These are phyloP conservation scores for Thyridium curvatum DNA, from an alignment of 2,329 filamentous ascomycete genomes.

Conservation along the genomic window DNA sequence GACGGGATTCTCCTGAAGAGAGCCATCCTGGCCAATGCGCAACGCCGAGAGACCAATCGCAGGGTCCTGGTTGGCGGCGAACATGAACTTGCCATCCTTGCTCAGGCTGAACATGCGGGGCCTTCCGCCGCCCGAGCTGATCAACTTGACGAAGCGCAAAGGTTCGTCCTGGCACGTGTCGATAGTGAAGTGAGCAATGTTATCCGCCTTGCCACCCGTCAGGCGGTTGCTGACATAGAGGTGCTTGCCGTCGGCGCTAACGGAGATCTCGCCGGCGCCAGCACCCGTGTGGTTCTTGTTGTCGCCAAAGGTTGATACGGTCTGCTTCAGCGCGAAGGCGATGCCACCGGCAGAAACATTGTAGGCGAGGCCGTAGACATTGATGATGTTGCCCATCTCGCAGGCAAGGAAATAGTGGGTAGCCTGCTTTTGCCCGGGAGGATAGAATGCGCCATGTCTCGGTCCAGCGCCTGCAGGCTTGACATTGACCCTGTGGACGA, in stretches of 20 bases:
- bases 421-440: constrained; percentile 19
- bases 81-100: constrained; percentile 24
- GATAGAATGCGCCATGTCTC: constrained; percentile 43
- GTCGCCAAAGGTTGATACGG: constrained; percentile 33
- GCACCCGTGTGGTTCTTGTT: constrained; percentile 26
- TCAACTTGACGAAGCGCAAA: constrained; percentile 25
- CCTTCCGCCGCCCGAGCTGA: constrained; percentile 25
- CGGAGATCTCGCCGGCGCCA: constrained; percentile 37
- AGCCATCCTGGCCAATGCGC: too few relatives aligned
- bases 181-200: constrained; percentile 38
- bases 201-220: constrained; percentile 37
- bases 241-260: constrained; percentile 33
- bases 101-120: constrained; percentile 42
- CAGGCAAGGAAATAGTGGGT: constrained; percentile 41
- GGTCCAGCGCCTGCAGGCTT: constrained; percentile 35
- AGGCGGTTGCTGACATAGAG: constrained; percentile 47
- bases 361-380: constrained; percentile 36
- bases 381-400: constrained; percentile 37
- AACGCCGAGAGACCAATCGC: constrained; percentile 21
- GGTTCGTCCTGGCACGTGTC: constrained; percentile 14
- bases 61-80: constrained; percentile 41
- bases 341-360: constrained; percentile 22
- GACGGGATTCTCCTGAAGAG: too few relatives aligned
- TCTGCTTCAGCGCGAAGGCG: constrained; percentile 26
- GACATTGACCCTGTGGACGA: constrained; percentile 26